Base-by-base conservation (phyloP, 2,329 filamentous ascomycete genomes). In the Ophiocordyceps camponoti-saundersi region DNA sequence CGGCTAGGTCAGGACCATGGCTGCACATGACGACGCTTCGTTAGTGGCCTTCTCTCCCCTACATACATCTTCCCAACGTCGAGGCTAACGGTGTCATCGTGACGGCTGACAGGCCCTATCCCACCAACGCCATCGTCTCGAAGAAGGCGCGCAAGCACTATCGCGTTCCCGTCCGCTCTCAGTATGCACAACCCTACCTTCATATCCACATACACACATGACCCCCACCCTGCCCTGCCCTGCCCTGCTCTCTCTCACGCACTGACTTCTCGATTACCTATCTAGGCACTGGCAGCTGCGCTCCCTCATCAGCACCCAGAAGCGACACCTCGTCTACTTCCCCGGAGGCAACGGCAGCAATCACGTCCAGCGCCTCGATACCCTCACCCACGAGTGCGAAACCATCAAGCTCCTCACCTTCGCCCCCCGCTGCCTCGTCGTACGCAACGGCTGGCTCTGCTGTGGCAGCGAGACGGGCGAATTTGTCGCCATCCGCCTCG, bases 381-480 rank as follows among this genome's bases (percentile, higher is more conserved):
- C 82, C 49, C 75, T 65, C 49, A 80, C 75, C 53, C 78, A 71
- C 61, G 83, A 80, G 70, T 80, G 77, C 66, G 85, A 82, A 65
- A 82, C 75, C 50, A 77, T 85, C 61, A 85, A 78, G 46, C 69
- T 79, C 29, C 70, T 89, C 53, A 79, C 72, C 53, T 92, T 80
- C 63, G 75, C 63, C 55, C 84, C 89, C n/a, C 77, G 85, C 65
- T 96, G 90, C 62, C 76, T 95, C 7, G 83, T 86, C n/a, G 84
- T 86, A 8, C 82, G 80, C 46, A 77, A 85, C 56, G 88, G 88
- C 46, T 96, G 86, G 82, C 74, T 96, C 36, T 95, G 86, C 56
- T 85, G 89, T 44, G 92, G 90, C 44, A 90, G 90, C 49, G 83
- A 94, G 56, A 78, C 79, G 53, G 92, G 92, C 48, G 83, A 93